Base-by-base conservation (phyloP, 148 eudicot genomes). In the Cornus florida region DNA sequence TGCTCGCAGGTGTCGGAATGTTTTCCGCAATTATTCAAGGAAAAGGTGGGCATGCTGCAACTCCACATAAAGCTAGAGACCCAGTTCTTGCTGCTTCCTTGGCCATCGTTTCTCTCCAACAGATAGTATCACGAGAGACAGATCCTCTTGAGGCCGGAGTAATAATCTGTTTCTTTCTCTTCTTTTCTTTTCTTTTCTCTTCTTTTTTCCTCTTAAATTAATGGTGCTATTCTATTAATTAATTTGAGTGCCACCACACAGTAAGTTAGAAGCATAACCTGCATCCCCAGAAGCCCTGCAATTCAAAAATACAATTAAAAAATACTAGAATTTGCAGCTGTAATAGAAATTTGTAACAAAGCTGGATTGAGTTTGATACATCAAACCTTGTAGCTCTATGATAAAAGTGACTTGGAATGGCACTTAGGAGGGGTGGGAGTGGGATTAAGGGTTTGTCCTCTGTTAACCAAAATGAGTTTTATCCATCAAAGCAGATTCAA, bases 71-170 rank as follows among this genome's bases (percentile, higher is more conserved):
- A 39, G 84, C 88, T 69, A 86, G 69, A 79, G 95, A 92, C 74
- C 93, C 95, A 0, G 72, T 86, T 77, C 68, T 90, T 69, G 95
- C 93, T 22, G 91, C 87, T 72, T 86, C 91, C 62, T 80, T 86
- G 59, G 77, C 87, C 1, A 73, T 90, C 65, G 75, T 90, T 73
- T 86, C 90, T 70, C 87, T 92, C 64, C 95, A 92, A 50, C 93
- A 90, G 72, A 88, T 92, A 64, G 84, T 92, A 83, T 92, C 95
- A 10, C 82, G 95, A 67, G 93, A 92, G 80, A 87, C 88, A 2
- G 85, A 92, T 72, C 95, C 95, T 80, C 83, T 92, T 3, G 89
- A 92, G 75, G 64, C 93, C 67, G 88, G 91, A 80, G 95, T 90
- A 84, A 81, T 90, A 84, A 35, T 35, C 38, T 35, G 38, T 71